Percentiles rank a stretch among this genome's conserved stretches.
Evolutionary conservation across 495 filamentous ascomycete species (phyloP).

Genomic region (Neurospora sp.): DNA sequence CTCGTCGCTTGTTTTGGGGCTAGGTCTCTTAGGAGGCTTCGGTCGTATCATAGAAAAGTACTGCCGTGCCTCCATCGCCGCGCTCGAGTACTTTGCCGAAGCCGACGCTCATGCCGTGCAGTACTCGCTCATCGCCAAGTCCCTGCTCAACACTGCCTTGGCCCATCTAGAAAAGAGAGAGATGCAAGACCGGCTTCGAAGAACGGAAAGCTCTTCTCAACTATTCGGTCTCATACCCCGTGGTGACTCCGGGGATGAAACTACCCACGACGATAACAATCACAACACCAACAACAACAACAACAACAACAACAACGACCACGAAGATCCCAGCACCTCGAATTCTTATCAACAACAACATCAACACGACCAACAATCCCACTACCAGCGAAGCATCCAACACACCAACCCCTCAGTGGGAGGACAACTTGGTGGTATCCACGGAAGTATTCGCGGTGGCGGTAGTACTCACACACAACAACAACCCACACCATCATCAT

Average conservation of each 20-base stretch:
- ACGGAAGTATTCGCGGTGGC: not conserved
- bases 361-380: not conserved
- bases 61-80: constrained; percentile 26
- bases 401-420: not conserved
- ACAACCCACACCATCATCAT: not conserved
- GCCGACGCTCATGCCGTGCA: constrained; percentile 33
- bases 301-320: not conserved
- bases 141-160: constrained; percentile 28
- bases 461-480: not conserved
- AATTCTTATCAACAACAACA: not conserved
- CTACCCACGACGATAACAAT: not conserved
- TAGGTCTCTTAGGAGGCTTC: constrained; percentile 33
- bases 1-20: constrained; percentile 34
- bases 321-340: not conserved
- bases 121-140: constrained; percentile 36
- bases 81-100: constrained; percentile 32
- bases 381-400: not conserved
- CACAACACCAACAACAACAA: not conserved
- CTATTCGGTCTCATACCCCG: constrained; percentile 32
- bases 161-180: constrained; percentile 30
- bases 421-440: not conserved
- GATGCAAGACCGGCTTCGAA: constrained; percentile 24
- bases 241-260: not conserved
- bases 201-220: constrained; percentile 33
- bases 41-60: constrained; percentile 36